A percentile compares a stretch with the other conserved stretches of the same genome.
These are phyloP conservation scores for Botryotinia calthae DNA, from an alignment of 2,329 filamentous ascomycete species.

Conservation along the genomic window DNA sequence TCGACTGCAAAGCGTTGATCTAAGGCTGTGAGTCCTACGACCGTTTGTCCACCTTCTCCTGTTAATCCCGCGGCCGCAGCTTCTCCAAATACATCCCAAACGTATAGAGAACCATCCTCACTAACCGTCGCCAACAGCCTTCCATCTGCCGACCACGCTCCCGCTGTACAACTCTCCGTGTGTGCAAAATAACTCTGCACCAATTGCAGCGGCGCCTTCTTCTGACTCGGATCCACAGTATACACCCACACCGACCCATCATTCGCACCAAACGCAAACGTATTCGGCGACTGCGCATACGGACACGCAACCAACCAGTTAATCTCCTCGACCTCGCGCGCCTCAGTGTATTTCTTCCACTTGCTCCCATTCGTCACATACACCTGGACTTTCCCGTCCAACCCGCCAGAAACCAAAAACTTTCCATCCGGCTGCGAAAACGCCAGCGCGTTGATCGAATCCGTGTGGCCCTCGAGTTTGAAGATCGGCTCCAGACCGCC, in stretches of 20 bases:
- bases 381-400: slow-evolving; percentile 79
- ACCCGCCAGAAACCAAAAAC: slow-evolving; percentile 79
- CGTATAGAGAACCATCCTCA: slow-evolving; percentile 84
- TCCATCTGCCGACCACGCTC: slow-evolving; percentile 86
- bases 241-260: slow-evolving; percentile 97
- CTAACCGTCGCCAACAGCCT: slow-evolving; percentile 81
- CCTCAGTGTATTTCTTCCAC: slow-evolving; percentile 70
- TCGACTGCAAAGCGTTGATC: slow-evolving; percentile 93
- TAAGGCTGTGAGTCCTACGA: slow-evolving; percentile 71
- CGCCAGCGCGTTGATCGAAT: slow-evolving; percentile 81
- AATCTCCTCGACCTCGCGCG: slow-evolving; percentile 89
- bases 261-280: slow-evolving; percentile 80
- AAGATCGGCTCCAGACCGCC: slow-evolving; percentile 64
- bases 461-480: slow-evolving; percentile 82
- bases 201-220: slow-evolving; percentile 66
- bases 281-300: slow-evolving; percentile 67
- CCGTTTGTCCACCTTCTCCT: slow-evolving; percentile 57
- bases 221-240: slow-evolving; percentile 68
- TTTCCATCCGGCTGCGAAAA: slow-evolving; percentile 84
- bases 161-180: slow-evolving; percentile 80
- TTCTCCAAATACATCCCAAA: slow-evolving; percentile 64
- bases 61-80: slow-evolving; percentile 51
- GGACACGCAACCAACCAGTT: slow-evolving; percentile 86
- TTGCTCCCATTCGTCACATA: slow-evolving; percentile 49
- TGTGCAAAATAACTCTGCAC: slow-evolving; percentile 92